These are phyloP conservation scores for Furcasterigmium furcatum DNA, from an alignment of 2,329 filamentous ascomycete species.

Conservation along the genomic window DNA sequence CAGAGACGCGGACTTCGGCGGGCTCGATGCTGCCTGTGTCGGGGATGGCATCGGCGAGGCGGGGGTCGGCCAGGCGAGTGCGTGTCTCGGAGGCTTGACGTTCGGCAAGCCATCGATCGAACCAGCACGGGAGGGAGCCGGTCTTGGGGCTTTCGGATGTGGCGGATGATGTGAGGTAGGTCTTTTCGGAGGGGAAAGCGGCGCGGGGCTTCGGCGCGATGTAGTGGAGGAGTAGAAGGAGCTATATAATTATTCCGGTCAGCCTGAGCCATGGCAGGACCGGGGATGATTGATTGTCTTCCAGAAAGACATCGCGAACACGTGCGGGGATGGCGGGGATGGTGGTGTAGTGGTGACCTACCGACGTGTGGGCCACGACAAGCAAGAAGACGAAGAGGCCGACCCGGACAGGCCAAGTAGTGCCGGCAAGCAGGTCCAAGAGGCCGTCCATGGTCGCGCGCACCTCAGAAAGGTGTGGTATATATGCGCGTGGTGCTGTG, in stretches of 20 bases:
- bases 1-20: constrained; percentile 79
- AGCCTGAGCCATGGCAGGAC: constrained; percentile 1
- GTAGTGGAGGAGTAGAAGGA: constrained; percentile 67
- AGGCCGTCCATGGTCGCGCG: not conserved
- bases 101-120: constrained; percentile 68
- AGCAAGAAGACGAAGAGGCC: not conserved
- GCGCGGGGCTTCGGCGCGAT: constrained; percentile 79
- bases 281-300: no score
- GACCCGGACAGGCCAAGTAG: not conserved
- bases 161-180: constrained; percentile 72
- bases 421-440: not conserved
- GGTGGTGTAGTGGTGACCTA: not conserved
- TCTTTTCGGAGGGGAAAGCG: constrained; percentile 75
- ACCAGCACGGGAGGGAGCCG: constrained; percentile 77
- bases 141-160: constrained; percentile 46
- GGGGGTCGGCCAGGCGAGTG: constrained; percentile 27
- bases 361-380: not conserved
- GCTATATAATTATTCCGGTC: constrained; percentile 17
- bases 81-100: constrained; percentile 46
- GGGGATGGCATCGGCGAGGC: constrained; percentile 26
- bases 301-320: no score
- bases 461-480: no score
- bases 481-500: no score
- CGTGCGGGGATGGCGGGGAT: no score
- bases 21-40: constrained; percentile 63